Evolutionary conservation across 352 stramenopile species (phyloP), one percentile per base, ranked within the genome.

Genomic region (Blastocystis sp.): DNA sequence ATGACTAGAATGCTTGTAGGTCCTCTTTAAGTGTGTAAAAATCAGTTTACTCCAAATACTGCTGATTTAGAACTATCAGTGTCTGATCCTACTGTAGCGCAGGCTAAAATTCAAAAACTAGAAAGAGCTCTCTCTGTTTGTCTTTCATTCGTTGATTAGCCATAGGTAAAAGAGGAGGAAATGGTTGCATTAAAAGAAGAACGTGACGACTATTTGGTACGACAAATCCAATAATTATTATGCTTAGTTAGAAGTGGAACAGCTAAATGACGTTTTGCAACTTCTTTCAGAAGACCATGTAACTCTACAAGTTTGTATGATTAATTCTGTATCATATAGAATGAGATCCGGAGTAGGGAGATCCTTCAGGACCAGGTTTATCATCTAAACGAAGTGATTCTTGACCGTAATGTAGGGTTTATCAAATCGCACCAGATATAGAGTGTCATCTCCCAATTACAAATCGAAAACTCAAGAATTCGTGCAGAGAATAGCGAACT

Each of bases 401-500:
- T 65, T 9, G 20, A 85, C 34, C 50, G 54, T 16, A 65, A 85
- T 30, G 73, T 85, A 3, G 4, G n/a, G 16, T 18, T 53, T 18
- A 34, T 47, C 41, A 18, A 13, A 55, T 26, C 0, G 16, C 13
- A 2, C 53, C 9, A 45, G 9, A 7, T 26, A 13, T 69, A 85
- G 73, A 66, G 11, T n/a, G 37, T 85, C 0, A 85, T 85, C 13
- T 69, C 50, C 24, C 53, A 85, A 37, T n/a, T 85, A 9, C 73
- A 85, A 55, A 85, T 68, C 20, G 73, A 85, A 26, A 85, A 85
- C 63, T 66, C 26, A 8, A 34, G 73, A 34, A 45, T 85, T 20
- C 53, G 55, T 4, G 34, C 47, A 9, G 73, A 85, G 47, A 85
- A 68, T n/a, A 39, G 30, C 53, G 37, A 68, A 18, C n/a, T 85